Evolutionary conservation across 2,329 filamentous ascomycete species (phyloP), one percentile per base, ranked within the genome.

Genomic region (Pseudogymnoascus sp.): DNA sequence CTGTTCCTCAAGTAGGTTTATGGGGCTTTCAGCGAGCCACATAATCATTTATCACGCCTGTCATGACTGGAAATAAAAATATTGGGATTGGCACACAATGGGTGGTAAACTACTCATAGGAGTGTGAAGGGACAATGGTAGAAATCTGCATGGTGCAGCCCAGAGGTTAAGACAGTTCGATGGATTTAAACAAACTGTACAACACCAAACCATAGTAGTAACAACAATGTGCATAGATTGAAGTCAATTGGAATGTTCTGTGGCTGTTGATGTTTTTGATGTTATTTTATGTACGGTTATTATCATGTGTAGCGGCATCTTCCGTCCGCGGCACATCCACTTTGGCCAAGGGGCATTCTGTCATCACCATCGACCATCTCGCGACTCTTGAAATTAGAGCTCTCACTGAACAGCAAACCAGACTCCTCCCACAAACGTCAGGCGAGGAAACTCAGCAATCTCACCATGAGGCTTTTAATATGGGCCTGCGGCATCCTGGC

Each of bases 401-500:
- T 33, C 45, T 19, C 41, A 45, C 21, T 15, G 26, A 30, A 30
- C 45, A 52, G n/a, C 45, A 30, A 18, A 13, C 26, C 45, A 18
- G 19, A 48, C 41, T 15, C 15, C 45, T 52, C n/a, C 15, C 26
- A 52, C 45, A 52, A 30, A 52, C 45, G n/a, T 30, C 45, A 52
- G 26, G 45, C 45, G 45, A 52, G 26, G n/a, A 52, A 52, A 30
- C 9, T 52, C 26, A 52, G 30, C 15, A 30, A 52, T 52, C 26
- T 30, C 26, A 79, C 69, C 57, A 92, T 92, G 89, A 87, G 83
- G 76, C 73, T 86, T 65, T 76, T 79, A 63, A 74, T 80, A 65
- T 68, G 89, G 63, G 75, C 83, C 59, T 78, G 82, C 67, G 83
- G 86, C 77, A 80, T 94, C 59, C 71, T 95, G 73, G 88, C 88